Conservation (phyloP, 352 stramenopile genomes). For the Phytophthora foliorum region DNA sequence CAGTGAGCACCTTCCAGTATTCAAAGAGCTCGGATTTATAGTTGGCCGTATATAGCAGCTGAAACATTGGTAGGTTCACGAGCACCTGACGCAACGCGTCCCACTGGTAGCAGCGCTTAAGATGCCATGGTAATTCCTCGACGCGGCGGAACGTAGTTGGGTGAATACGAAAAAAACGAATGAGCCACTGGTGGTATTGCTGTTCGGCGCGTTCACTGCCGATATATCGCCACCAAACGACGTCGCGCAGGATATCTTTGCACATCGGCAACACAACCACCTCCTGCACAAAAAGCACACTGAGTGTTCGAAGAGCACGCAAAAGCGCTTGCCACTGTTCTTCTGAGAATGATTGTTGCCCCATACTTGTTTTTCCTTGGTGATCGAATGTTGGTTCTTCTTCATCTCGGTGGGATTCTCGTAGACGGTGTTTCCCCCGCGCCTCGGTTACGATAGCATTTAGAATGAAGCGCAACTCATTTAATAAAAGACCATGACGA, state of each 20-base stretch:
- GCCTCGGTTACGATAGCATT: constrained; percentile 68
- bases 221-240: constrained; percentile 91
- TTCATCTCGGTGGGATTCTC: constrained; percentile 24
- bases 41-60: constrained; percentile 92
- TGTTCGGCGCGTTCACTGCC: constrained; percentile 76
- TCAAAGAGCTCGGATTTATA: constrained; percentile 92
- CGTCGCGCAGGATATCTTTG: constrained; percentile 88
- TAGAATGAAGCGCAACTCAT: constrained; percentile 87
- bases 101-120: constrained; percentile 92
- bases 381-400: constrained; percentile 26
- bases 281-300: constrained; percentile 84
- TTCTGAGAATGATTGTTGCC: constrained; percentile 64
- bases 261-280: constrained; percentile 91
- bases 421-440: constrained; percentile 23
- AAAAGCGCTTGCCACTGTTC: constrained; percentile 78
- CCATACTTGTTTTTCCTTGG: constrained; percentile 31
- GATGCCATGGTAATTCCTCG: constrained; percentile 94
- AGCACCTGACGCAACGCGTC: constrained; percentile 87
- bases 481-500: constrained; percentile 88
- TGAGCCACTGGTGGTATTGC: constrained; percentile 85
- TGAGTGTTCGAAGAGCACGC: constrained; percentile 72
- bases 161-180: constrained; percentile 86
- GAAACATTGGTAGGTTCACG: constrained; percentile 93
- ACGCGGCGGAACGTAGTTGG: constrained; percentile 84
- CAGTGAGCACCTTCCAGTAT: constrained; percentile 91